Percentiles rank a stretch among this genome's conserved stretches.
phyloP scores from a whole-genome alignment of 768 basidiomycete genomes.

The Lactifluus piperatus region DNA sequence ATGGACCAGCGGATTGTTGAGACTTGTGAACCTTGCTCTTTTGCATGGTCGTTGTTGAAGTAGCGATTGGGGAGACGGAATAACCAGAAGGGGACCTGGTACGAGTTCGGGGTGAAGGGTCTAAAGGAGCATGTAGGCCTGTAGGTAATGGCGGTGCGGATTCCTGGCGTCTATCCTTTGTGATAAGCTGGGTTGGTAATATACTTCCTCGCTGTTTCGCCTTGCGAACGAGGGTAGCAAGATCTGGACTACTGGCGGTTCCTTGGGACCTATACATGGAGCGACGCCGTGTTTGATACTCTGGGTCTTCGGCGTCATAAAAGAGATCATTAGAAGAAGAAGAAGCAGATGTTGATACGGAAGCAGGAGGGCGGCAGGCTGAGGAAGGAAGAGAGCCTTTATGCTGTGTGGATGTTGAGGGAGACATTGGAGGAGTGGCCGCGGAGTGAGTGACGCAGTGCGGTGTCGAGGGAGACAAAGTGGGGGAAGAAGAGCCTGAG shows the following conservation, averaged over 20 bases:
- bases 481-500: constrained; percentile 18
- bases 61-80: constrained; percentile 24
- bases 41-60: constrained; percentile 26
- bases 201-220: constrained; percentile 60
- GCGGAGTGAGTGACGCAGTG: constrained; percentile 34
- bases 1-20: constrained; percentile 11
- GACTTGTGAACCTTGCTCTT: constrained; percentile 22
- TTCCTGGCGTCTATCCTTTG: constrained; percentile 30
- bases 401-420: constrained; percentile 55
- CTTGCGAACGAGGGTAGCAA: constrained; percentile 79
- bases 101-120: constrained; percentile 25
- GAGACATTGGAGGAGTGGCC: constrained; percentile 52
- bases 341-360: constrained; percentile 36
- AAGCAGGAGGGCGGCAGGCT: constrained; percentile 22
- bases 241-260: constrained; percentile 86
- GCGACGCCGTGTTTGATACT: constrained; percentile 66
- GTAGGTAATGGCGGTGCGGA: constrained; percentile 39
- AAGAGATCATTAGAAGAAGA: constrained; percentile 51
- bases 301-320: constrained; percentile 57
- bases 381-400: constrained; percentile 27
- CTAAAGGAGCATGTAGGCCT: constrained; percentile 1
- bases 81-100: constrained; percentile 34
- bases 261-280: constrained; percentile 85
- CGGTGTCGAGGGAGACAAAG: constrained; percentile 27
- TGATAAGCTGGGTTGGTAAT: constrained; percentile 30